These are phyloP conservation scores for Conticribra weissflogii DNA, from an alignment of 108 stramenopile genomes.

Conservation along the genomic window DNA sequence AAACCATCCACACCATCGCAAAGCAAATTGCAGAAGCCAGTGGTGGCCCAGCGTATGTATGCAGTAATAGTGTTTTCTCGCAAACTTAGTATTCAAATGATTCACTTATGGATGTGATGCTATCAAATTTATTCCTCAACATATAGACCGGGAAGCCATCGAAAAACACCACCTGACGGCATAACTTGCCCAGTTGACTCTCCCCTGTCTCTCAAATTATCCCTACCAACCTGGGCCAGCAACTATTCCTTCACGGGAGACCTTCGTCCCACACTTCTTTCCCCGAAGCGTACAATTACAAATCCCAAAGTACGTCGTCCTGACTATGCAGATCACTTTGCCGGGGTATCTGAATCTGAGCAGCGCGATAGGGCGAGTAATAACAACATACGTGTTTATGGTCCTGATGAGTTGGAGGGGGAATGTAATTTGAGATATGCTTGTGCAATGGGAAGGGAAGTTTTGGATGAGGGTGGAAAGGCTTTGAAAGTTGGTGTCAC, in stretches of 20 bases:
- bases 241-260: slow-evolving; percentile 69
- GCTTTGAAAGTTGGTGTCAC: slow-evolving; percentile 93
- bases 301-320: slow-evolving; percentile 63
- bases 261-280: slow-evolving; percentile 72
- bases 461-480: slow-evolving; percentile 92
- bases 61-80: too few species aligned
- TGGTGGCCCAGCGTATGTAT: slow-evolving; percentile 15
- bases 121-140: neutral
- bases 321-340: slow-evolving; percentile 81
- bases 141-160: slow-evolving; percentile 25
- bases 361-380: slow-evolving; percentile 72
- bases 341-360: slow-evolving; percentile 73
- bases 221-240: slow-evolving; percentile 72
- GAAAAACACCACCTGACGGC: slow-evolving; percentile 68
- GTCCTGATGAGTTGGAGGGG: slow-evolving; percentile 82
- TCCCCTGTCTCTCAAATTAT: slow-evolving; percentile 50
- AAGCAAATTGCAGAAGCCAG: slow-evolving; percentile 71
- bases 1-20: slow-evolving; percentile 73
- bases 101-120: slow-evolving; percentile 1
- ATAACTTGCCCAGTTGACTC: slow-evolving; percentile 66
- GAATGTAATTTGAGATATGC: slow-evolving; percentile 89
- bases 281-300: slow-evolving; percentile 68
- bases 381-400: slow-evolving; percentile 80
- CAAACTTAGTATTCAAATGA: neutral
- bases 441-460: slow-evolving; percentile 93